Base-by-base conservation (phyloP, 2,329 filamentous ascomycete genomes). In the Botrytis medusae region DNA sequence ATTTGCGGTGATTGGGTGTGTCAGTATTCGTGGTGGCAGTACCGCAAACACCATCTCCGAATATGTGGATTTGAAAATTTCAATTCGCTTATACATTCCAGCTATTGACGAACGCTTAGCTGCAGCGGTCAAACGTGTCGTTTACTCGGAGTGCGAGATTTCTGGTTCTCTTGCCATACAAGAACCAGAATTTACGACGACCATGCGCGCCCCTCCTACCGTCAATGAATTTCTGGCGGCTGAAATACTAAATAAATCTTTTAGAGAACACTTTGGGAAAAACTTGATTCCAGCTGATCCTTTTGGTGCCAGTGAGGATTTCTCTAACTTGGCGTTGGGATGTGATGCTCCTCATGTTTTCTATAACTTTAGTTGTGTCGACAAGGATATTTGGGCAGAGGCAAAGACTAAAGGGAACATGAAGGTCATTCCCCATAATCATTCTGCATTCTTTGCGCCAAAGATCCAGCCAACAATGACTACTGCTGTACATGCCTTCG, bases 391-490 rank as follows among this genome's bases (percentile, higher is more conserved):
- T 42, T 40, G 68, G 68, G 29, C 48, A 42, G 9, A 22, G 10
- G 14, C 14, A 46, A 61, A 20, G 29, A 22, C 9, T 9, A 16
- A 42, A 5, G 25, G 34, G 22, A 48, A 48, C 29, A 46, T 48
- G 22, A 42, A n/a, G 29, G 29, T 46, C 14, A 67, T 67, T 44
- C 86, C 89, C 0, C 85, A 85, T 0, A 91, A 91, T 75, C 89
- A 91, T 78, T 87, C 84, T 73, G 84, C 87, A 0, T 83, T 85
- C 69, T 91, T 91, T 81, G 86, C 86, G 42, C 89, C 89, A 10
- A 85, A 84, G 0, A 84, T 91, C 32, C 84, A 87, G 78, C 88
- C 88, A 14, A 91, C 89, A 0, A 79, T 91, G 82, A 84, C 75
- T 74, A 82, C 82, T 10, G 89, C 86, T 0, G 81, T 85, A 2